Base-by-base conservation (phyloP, 495 filamentous ascomycete genomes). In the Hamigera avellanea region DNA sequence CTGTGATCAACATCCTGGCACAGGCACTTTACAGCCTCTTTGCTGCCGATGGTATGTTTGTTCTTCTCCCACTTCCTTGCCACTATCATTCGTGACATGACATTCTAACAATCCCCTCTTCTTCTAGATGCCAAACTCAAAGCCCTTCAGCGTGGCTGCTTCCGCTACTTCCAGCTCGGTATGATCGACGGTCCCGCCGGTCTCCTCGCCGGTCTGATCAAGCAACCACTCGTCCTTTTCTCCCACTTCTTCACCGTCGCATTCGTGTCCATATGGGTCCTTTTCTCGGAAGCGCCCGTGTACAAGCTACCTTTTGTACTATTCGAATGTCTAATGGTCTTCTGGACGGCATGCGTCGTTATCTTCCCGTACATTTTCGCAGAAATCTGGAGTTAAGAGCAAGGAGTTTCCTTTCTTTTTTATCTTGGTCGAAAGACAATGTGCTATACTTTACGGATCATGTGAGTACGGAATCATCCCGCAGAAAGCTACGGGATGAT, bases 201-300 rank as follows among this genome's bases (percentile, higher is more conserved):
- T 16, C 66, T 98, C 32, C 67, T 98, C 1, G 91, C 79, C 2
- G 93, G 88, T 32, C 68, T 95, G 31, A 79, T 93, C 51, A 69
- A 80, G 14, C 72, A 75, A 32, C 91, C 91, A 1, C 46, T 80
- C 17, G 72, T 86, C 30, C 76, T 98, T 35, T 78, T 93, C 47
- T 82, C 76, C 50, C 89, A 98, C 59, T 98, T 98, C 65, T 96
- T 95, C 59, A 73, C 76, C 16, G 91, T 98, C 23, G 91, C 91
- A 1, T 74, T 95, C 45, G 70, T 93, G 36, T 78, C 81, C 12
- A 87, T 98, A 39, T 93, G 85, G 81, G 52, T 94, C 19, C 67
- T 86, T 41, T 67, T 76, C 43, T 43, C 55, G 14, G 61, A 75
- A 15, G 54, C 67, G 0, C 76, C 77, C 1, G 14, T 81, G 12